Evolutionary conservation across 306 rosid genomes (phyloP).

Genomic region (Citrullus mucosospermus): DNA sequence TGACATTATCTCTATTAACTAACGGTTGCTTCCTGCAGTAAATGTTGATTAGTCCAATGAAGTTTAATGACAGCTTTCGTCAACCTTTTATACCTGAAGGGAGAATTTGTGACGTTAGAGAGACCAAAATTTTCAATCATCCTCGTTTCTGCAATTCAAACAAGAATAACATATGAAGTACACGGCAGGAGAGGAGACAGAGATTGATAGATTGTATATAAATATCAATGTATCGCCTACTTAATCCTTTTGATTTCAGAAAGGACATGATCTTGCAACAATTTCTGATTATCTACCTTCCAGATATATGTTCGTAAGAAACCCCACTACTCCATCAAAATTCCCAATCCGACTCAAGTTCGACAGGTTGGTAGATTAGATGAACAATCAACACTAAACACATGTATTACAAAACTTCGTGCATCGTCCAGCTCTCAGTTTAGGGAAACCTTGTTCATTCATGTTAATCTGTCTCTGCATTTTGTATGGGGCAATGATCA

Average conservation of each 20-base stretch:
- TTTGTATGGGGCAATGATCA: neutral
- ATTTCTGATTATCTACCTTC: neutral
- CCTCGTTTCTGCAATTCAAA: neutral
- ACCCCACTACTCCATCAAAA: neutral
- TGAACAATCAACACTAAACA: constrained; percentile 1
- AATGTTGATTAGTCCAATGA: too few species aligned
- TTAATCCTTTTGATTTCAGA: neutral
- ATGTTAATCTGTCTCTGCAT: neutral
- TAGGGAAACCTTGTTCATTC: neutral
- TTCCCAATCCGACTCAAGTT: neutral
- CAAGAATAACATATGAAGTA: neutral
- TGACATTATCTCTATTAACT: too few species aligned
- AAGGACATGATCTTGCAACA: neutral
- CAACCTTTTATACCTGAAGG: neutral
- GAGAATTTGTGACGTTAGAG: neutral
- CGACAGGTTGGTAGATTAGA: neutral
- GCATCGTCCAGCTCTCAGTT: neutral
- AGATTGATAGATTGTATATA: neutral
- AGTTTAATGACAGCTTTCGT: too few species aligned
- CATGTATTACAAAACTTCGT: neutral
- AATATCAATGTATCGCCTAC: neutral
- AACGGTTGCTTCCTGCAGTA: too few species aligned
- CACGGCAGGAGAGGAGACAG: neutral
- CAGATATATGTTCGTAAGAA: neutral
- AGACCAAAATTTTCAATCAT: neutral